A percentile compares a stretch with the other conserved stretches of the same genome.
These are phyloP conservation scores for Sonneratia alba DNA, from an alignment of 345 rosid species.

Conservation along the genomic window DNA sequence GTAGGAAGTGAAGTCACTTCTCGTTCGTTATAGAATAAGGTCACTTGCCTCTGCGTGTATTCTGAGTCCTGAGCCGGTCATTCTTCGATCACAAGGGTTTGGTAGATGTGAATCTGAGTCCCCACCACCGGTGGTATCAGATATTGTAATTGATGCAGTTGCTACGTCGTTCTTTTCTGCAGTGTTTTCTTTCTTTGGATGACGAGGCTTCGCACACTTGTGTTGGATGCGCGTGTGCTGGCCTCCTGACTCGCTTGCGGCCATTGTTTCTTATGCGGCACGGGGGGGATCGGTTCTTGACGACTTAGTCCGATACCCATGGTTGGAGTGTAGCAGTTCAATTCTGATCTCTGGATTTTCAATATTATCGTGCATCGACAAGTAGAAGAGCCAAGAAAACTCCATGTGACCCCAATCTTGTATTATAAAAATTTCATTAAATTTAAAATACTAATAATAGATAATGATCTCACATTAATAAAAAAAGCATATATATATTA, in stretches of 20 bases:
- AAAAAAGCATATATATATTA: too few relatives aligned
- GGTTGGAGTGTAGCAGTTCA: too few relatives aligned
- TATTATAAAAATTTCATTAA: too few relatives aligned
- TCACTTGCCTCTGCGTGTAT: background rate
- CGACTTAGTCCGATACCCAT: too few relatives aligned
- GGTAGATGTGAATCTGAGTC: background rate
- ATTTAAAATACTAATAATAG: too few relatives aligned
- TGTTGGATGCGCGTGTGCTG: background rate
- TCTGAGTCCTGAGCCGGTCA: background rate
- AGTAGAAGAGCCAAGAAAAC: too few relatives aligned
- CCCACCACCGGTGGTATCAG: background rate
- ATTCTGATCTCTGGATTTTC: too few relatives aligned
- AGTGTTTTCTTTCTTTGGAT: background rate
- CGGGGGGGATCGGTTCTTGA: too few relatives aligned
- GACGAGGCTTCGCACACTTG: background rate
- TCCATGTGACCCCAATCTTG: too few relatives aligned
- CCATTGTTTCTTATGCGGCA: background rate
- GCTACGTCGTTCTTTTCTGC: background rate
- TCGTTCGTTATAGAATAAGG: slow-evolving; percentile 8
- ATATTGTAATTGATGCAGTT: background rate
- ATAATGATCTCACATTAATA: too few relatives aligned
- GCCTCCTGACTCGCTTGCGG: background rate
- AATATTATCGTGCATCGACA: too few relatives aligned
- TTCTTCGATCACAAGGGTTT: background rate
- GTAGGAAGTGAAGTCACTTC: slow-evolving; percentile 12